Percentiles rank a stretch among this genome's conserved stretches.
phyloP scores from a whole-genome alignment of 176 grass and related monocot species.

The Cenchrus fungigraminus region DNA sequence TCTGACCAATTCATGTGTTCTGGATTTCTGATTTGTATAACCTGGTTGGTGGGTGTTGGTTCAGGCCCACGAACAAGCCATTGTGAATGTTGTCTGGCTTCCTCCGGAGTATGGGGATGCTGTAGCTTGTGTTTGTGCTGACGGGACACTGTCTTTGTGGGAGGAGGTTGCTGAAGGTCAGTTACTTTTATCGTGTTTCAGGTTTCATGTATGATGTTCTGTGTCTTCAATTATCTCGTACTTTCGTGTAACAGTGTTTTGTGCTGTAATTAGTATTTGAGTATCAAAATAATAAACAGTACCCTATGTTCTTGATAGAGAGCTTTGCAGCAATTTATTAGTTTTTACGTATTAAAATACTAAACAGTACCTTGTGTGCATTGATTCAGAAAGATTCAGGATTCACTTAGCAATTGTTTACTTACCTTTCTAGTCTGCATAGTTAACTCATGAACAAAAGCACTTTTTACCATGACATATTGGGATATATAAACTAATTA shows the following conservation, averaged over 20 bases:
- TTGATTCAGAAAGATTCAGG: conserved; percentile 12
- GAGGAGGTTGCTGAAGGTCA: conserved; percentile 81
- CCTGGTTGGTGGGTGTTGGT: conserved; percentile 25
- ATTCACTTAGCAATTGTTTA: neutral
- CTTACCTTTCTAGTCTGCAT: neutral
- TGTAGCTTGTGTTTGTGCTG: conserved; percentile 78
- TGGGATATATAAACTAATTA: neutral
- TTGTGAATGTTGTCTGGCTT: conserved; percentile 71
- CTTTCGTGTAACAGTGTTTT: neutral
- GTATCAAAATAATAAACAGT: conserved; percentile 4
- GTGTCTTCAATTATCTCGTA: neutral
- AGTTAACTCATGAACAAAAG: neutral
- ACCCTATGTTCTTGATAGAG: neutral
- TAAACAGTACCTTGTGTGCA: neutral
- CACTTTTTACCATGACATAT: neutral
- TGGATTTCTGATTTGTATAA: conserved; percentile 16
- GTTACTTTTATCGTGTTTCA: conserved; percentile 26
- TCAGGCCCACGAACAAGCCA: conserved; percentile 68
- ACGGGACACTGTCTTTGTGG: conserved; percentile 89
- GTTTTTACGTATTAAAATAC: conserved; percentile 15
- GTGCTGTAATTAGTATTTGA: neutral
- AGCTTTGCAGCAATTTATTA: neutral
- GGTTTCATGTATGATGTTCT: neutral
- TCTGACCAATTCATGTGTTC: neutral
- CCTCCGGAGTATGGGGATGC: conserved; percentile 90